These are phyloP conservation scores for Coniochaeta sp. DNA, from an alignment of 2,329 filamentous ascomycete species.

Conservation along the genomic window DNA sequence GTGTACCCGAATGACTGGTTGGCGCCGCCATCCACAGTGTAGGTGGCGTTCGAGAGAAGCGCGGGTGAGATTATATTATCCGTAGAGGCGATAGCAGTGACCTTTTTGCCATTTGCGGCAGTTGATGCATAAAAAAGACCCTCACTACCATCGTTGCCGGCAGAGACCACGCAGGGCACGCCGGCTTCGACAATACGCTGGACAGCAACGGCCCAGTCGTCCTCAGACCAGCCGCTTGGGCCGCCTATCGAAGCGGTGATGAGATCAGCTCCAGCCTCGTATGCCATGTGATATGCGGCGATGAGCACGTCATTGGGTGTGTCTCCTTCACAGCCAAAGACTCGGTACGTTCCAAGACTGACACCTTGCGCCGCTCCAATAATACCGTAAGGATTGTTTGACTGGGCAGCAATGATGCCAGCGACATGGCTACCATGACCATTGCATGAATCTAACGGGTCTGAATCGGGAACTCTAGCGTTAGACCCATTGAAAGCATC, in stretches of 20 bases:
- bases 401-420: constrained; percentile 54
- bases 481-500: constrained; percentile 37
- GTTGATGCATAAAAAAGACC: constrained; percentile 43
- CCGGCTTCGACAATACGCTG: constrained; percentile 45
- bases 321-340: constrained; percentile 46
- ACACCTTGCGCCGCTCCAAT: constrained; percentile 50
- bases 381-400: constrained; percentile 44
- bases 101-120: constrained; percentile 37
- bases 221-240: constrained; percentile 42
- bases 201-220: constrained; percentile 40
- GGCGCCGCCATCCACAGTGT: constrained; percentile 19
- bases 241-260: constrained; percentile 49
- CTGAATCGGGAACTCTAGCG: constrained; percentile 33
- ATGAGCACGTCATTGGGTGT: constrained; percentile 50
- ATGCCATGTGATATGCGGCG: constrained; percentile 51
- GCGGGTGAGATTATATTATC: constrained; percentile 36
- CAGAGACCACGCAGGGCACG: constrained; percentile 44
- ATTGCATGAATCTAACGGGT: constrained; percentile 46
- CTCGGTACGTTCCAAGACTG: constrained; percentile 46
- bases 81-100: constrained; percentile 41
- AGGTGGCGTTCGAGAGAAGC: constrained; percentile 33
- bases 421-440: constrained; percentile 57
- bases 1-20: constrained; percentile 21
- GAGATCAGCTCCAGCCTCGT: constrained; percentile 50
- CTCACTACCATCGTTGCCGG: constrained; percentile 38